Evolutionary conservation across 768 basidiomycete species (phyloP).

Genomic region (Cytidiella melzeri): DNA sequence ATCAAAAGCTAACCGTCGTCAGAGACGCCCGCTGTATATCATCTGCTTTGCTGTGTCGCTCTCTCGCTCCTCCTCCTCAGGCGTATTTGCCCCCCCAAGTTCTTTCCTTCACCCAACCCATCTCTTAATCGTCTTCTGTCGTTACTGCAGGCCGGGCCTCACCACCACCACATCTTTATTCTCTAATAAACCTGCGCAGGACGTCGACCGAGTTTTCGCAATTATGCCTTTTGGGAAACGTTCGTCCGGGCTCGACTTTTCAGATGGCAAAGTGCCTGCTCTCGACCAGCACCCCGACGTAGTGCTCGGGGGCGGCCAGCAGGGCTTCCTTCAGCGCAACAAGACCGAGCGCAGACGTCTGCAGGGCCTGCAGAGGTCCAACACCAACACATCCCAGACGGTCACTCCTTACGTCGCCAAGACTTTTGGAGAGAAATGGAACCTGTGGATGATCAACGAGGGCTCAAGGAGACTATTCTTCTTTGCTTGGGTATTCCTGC

Average conservation of each 20-base stretch:
- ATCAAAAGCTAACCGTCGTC: constrained; percentile 5
- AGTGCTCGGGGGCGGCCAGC: constrained; percentile 20
- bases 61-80: constrained; percentile 7
- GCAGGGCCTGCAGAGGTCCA: constrained; percentile 74
- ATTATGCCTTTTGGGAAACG: constrained; percentile 33
- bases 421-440: constrained; percentile 41
- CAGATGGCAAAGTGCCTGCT: constrained; percentile 41
- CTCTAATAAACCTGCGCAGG: constrained; percentile 31
- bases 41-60: constrained; percentile 7
- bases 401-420: constrained; percentile 31
- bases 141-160: constrained; percentile 43
- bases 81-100: constrained; percentile 9
- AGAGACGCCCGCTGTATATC: constrained; percentile 4
- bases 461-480: constrained; percentile 79
- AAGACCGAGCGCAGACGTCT: constrained; percentile 78
- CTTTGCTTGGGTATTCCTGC: constrained; percentile 73
- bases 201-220: constrained; percentile 16
- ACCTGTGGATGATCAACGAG: constrained; percentile 93
- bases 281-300: constrained; percentile 47
- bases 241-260: constrained; percentile 64
- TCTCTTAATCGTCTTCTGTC: constrained; percentile 17
- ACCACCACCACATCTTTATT: constrained; percentile 14
- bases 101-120: constrained; percentile 16
- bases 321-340: constrained; percentile 69
- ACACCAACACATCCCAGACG: constrained; percentile 29